phyloP scores from a whole-genome alignment of 2,329 filamentous ascomycete genomes.

The Fusarium keratoplasticum region DNA sequence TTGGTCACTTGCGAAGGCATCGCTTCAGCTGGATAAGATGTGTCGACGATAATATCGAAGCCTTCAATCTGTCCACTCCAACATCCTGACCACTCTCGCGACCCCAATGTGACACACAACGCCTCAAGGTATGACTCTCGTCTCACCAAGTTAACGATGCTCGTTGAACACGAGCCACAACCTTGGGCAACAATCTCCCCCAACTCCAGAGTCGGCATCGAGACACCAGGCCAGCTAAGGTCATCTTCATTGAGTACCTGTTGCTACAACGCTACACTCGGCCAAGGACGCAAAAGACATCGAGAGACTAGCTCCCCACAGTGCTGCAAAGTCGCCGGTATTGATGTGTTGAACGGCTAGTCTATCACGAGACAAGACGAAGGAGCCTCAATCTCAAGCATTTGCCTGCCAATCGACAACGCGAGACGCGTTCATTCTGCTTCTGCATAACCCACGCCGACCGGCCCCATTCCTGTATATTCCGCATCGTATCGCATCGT shows the following conservation, averaged over 20 bases:
- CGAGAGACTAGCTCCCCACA: not conserved
- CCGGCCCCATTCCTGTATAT: accelerated
- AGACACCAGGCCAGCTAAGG: not conserved
- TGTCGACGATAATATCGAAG: not conserved
- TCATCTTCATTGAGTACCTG: not conserved
- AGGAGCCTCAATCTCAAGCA: not conserved
- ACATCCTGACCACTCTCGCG: not conserved
- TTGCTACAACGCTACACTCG: not conserved
- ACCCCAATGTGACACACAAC: not conserved
- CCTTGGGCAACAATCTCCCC: not conserved
- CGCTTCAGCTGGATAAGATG: not conserved
- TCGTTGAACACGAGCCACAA: not conserved
- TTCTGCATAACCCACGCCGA: not conserved
- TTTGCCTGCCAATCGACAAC: not conserved
- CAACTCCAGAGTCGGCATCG: not conserved
- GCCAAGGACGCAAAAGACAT: not conserved
- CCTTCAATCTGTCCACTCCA: not conserved
- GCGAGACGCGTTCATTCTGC: not conserved
- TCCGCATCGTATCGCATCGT: not conserved
- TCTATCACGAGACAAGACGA: not conserved
- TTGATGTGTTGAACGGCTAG: not conserved
- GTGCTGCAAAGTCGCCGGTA: not conserved
- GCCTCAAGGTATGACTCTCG: not conserved
- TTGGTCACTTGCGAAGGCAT: not conserved
- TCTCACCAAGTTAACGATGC: not conserved